These are phyloP conservation scores for Scheffersomyces spartinae DNA, from an alignment of 805 yeast genomes.

Conservation along the genomic window DNA sequence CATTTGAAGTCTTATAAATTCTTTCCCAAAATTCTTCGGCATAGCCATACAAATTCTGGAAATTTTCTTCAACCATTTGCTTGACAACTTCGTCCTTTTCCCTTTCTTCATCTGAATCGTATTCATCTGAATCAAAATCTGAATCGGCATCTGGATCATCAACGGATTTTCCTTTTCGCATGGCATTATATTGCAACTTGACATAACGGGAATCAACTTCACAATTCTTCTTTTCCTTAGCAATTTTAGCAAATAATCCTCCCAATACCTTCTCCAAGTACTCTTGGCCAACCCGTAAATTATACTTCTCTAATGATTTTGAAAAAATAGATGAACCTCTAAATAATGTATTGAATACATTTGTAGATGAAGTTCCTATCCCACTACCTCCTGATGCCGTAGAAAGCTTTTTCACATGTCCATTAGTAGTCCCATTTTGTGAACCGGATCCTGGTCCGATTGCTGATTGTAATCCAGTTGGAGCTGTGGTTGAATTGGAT, in stretches of 20 bases:
- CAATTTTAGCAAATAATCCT: slow-evolving; percentile 45
- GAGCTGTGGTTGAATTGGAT: slow-evolving; percentile 1
- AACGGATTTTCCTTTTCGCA: slow-evolving; percentile 11
- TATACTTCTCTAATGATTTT: slow-evolving; percentile 68
- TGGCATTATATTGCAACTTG: slow-evolving; percentile 21
- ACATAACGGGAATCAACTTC: slow-evolving; percentile 74
- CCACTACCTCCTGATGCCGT: slow-evolving; percentile 5
- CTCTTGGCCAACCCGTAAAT: slow-evolving; percentile 67
- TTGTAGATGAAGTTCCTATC: slow-evolving; percentile 20
- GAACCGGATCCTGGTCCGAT: slow-evolving; percentile 6
- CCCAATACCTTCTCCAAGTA: slow-evolving; percentile 68
- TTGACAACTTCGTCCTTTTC: slow-evolving; percentile 20
- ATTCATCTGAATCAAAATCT: slow-evolving; percentile 12
- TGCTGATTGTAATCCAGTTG: slow-evolving; percentile 8
- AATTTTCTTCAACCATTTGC: slow-evolving; percentile 34
- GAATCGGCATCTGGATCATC: slow-evolving; percentile 12
- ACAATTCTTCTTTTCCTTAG: slow-evolving; percentile 41
- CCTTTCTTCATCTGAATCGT: slow-evolving; percentile 19
- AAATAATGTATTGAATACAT: slow-evolving; percentile 53
- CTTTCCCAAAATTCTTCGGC: slow-evolving; percentile 53
- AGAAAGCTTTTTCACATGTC: too few species aligned
- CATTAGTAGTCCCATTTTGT: slow-evolving; percentile 3
- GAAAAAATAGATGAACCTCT: slow-evolving; percentile 81
- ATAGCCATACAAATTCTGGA: slow-evolving; percentile 35
- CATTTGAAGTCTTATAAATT: slow-evolving; percentile 58